phyloP scores from a whole-genome alignment of 345 rosid genomes.

The Eucalyptus polyanthemos region DNA sequence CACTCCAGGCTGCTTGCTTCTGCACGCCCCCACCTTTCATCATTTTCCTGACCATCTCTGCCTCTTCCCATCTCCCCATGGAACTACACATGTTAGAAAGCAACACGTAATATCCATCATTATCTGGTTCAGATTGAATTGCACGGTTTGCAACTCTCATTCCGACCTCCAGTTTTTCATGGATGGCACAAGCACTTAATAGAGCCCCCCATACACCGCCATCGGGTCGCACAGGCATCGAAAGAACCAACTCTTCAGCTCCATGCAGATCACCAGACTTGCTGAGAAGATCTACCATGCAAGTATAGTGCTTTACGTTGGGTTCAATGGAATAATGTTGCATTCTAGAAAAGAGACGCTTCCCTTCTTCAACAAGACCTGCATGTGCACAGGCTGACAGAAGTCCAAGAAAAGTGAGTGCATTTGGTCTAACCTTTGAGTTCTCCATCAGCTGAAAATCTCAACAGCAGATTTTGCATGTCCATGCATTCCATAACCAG shows the following conservation, averaged over 20 bases:
- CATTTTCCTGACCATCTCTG: slow-evolving; percentile 30
- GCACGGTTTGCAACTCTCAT: slow-evolving; percentile 41
- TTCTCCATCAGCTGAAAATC: slow-evolving; percentile 47
- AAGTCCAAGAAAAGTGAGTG: slow-evolving; percentile 51
- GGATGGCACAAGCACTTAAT: slow-evolving; percentile 39
- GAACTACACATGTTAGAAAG: slow-evolving; percentile 61
- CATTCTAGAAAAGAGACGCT: slow-evolving; percentile 29
- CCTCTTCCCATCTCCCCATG: slow-evolving; percentile 48
- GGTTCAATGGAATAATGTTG: slow-evolving; percentile 30
- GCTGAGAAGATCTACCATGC: slow-evolving; percentile 56
- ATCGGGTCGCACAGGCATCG: slow-evolving; percentile 54
- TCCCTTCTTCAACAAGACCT: slow-evolving; percentile 59
- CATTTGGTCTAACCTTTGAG: slow-evolving; percentile 36
- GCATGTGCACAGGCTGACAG: slow-evolving; percentile 55
- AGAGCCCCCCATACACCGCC: slow-evolving; percentile 61
- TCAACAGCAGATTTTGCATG: slow-evolving; percentile 35
- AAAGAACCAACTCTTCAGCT: slow-evolving; percentile 46
- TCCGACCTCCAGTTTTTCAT: slow-evolving; percentile 44
- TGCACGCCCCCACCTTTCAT: slow-evolving; percentile 41
- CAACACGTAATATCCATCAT: slow-evolving; percentile 49
- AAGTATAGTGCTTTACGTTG: slow-evolving; percentile 56
- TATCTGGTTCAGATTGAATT: slow-evolving; percentile 38
- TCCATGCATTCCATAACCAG: slow-evolving; percentile 59
- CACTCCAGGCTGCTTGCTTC: slow-evolving; percentile 53
- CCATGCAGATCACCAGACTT: slow-evolving; percentile 51